phyloP scores from a whole-genome alignment of 2,329 filamentous ascomycete genomes.

The Neofusicoccum ribis region DNA sequence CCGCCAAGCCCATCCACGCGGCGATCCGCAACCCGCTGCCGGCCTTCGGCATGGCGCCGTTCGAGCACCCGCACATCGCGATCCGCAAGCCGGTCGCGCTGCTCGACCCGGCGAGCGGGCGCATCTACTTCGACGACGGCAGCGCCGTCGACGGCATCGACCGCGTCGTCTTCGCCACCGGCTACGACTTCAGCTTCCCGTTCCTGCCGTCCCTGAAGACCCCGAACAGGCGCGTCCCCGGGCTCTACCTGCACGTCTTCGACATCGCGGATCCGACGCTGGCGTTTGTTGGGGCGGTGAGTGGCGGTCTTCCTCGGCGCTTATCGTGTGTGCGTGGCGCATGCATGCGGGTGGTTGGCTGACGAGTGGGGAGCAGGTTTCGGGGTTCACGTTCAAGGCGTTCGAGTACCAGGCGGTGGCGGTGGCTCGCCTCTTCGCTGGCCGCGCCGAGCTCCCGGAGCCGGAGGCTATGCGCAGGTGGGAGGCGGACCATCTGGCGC shows the following conservation, averaged over 20 bases:
- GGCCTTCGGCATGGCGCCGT: constrained; percentile 17
- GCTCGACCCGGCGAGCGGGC: constrained; percentile 9
- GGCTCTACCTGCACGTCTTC: constrained; percentile 24
- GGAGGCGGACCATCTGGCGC: constrained; percentile 18
- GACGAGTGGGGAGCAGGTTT: constrained; percentile 2
- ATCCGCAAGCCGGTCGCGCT: constrained; percentile 18
- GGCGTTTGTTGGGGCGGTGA: constrained; percentile 18
- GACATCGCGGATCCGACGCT: constrained; percentile 22
- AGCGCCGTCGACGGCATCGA: constrained; percentile 20
- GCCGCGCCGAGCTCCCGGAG: constrained; percentile 20
- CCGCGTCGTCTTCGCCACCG: constrained; percentile 22
- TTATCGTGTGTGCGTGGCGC: too few species aligned
- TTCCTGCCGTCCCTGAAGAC: constrained; percentile 21
- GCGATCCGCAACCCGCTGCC: constrained; percentile 21
- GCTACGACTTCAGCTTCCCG: constrained; percentile 23
- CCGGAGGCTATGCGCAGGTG: constrained; percentile 18
- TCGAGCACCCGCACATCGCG: constrained; percentile 20
- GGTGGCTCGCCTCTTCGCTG: constrained; percentile 22
- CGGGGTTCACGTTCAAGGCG: constrained; percentile 21
- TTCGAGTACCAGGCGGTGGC: constrained; percentile 26
- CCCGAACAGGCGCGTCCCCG: constrained; percentile 18
- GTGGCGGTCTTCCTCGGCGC: not conserved
- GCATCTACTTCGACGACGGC: constrained; percentile 22
- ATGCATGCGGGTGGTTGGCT: not conserved
- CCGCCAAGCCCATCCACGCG: constrained; percentile 19